Base-by-base conservation (phyloP, 2,329 filamentous ascomycete species). In the Diplocarpon rosae region DNA sequence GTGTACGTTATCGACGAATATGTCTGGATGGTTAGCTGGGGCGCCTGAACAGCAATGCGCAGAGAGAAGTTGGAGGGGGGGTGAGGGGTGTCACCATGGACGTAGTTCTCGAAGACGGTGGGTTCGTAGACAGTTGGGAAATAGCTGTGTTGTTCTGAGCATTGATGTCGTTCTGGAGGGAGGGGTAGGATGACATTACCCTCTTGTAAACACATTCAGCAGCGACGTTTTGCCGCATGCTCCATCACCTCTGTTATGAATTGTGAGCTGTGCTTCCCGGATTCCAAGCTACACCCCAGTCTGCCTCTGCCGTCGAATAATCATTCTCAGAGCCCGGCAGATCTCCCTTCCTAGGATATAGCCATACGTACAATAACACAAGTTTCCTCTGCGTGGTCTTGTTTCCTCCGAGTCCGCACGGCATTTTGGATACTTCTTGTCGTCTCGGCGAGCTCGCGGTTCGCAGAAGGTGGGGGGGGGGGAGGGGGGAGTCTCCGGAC, bases 91-190 rank as follows among this genome's bases (percentile, higher is more conserved):
- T 62, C 75, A 93, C 86, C 88, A 65, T 98, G 90, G 52, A 98
- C 90, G 66, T 96, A 98, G 68, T 98, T 98, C 66, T 98, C 90
- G 67, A 95, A 95, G 54, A 95, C 90, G 30, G 90, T 98, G 43
- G 92, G 92, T 67, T 96, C 89, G 70, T 96, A 96, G 61, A 96
- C 90, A 46, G 90, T 95, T 41, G 90, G 90, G 66, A 98, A 98
- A 67, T 95, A 95, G 52, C 86, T 90, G 35, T 30, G 28, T 6
- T 16, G 43, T 47, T 51, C 36, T 62, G 55, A 51, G 32, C 29
- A 29, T 37, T 17, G 11, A 32, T 33, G 37, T 36, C 35, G 15
- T 37, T 16, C 17, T 15, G 17, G 15, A 38, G 13, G 27, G 14
- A 7, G 17, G 17, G 13, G 27, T 17, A 13, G 38, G 28, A 27